Conservation (phyloP, 2,329 filamentous ascomycete genomes). For the Talaromyces sp. region DNA sequence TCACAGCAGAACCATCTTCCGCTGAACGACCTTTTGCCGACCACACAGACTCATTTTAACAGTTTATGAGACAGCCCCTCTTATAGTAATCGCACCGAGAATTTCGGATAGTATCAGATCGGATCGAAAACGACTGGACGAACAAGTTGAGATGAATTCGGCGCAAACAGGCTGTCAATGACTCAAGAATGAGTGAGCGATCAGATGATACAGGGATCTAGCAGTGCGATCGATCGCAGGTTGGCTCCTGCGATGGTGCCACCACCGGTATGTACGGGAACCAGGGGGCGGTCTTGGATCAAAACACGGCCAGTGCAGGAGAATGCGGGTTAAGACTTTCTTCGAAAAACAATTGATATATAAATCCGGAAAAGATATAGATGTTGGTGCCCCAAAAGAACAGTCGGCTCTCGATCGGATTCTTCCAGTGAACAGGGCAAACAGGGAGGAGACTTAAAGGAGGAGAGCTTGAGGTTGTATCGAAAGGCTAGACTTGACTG, state of each 20-base stretch:
- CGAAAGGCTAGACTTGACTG: neutral
- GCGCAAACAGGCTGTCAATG: neutral
- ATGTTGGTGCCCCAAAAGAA: neutral
- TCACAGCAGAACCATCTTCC: constrained; percentile 90
- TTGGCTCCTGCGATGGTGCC: neutral
- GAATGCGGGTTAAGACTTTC: neutral
- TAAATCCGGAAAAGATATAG: neutral
- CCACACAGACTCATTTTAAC: constrained; percentile 56
- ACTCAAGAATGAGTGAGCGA: neutral
- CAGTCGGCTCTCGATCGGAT: too few relatives aligned
- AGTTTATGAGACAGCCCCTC: neutral
- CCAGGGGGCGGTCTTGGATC: constrained; percentile 7
- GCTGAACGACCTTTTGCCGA: constrained; percentile 79
- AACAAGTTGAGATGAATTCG: neutral
- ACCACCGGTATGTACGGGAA: constrained; percentile 5
- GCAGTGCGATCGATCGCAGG: neutral
- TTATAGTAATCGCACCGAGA: neutral
- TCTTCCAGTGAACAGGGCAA: neutral
- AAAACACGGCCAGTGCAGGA: neutral
- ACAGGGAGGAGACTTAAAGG: neutral
- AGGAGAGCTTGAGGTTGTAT: neutral
- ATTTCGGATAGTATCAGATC: neutral
- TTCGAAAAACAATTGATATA: neutral
- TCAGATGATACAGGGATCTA: neutral
- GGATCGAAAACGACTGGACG: neutral